A percentile compares a stretch with the other conserved stretches of the same genome.
phyloP scores from a whole-genome alignment of 805 yeast species.

The Tanozyma kutaoensis region DNA sequence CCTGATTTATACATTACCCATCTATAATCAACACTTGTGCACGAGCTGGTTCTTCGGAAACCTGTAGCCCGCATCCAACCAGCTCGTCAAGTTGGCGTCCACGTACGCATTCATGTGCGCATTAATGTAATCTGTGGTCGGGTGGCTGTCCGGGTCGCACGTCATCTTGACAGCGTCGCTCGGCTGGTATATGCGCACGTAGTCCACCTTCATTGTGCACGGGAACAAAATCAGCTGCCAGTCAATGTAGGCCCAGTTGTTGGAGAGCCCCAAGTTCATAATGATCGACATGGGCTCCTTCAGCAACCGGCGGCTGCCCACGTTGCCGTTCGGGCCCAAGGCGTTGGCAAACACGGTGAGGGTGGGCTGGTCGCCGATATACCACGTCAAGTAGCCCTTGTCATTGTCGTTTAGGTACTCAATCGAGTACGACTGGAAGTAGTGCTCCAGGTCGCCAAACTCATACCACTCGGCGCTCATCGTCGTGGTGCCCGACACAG shows the following conservation, averaged over 20 bases:
- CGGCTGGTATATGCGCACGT: slow-evolving; percentile 90
- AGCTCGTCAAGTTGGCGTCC: slow-evolving; percentile 56
- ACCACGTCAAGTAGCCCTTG: slow-evolving; percentile 75
- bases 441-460: too few species aligned
- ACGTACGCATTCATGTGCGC: slow-evolving; percentile 56
- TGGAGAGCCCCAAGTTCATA: slow-evolving; percentile 81
- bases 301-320: slow-evolving; percentile 69
- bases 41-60: slow-evolving; percentile 39
- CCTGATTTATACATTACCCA: too few species aligned
- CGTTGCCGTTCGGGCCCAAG: slow-evolving; percentile 81
- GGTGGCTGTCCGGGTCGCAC: slow-evolving; percentile 80
- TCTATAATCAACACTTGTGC: too few species aligned
- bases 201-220: slow-evolving; percentile 60
- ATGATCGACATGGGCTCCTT: slow-evolving; percentile 90
- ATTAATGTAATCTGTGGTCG: slow-evolving; percentile 75
- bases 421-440: slow-evolving; percentile 82
- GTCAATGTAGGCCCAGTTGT: slow-evolving; percentile 87
- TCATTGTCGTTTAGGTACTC: slow-evolving; percentile 63
- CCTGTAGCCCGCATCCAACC: slow-evolving; percentile 65
- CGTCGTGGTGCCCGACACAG: slow-evolving; percentile 22
- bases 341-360: slow-evolving; percentile 62
- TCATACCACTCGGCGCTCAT: slow-evolving; percentile 24
- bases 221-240: slow-evolving; percentile 81
- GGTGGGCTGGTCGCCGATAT: slow-evolving; percentile 70
- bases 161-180: slow-evolving; percentile 42